Conservation (phyloP, 495 filamentous ascomycete genomes). For the Pseudoneurospora amorphoporcata region DNA sequence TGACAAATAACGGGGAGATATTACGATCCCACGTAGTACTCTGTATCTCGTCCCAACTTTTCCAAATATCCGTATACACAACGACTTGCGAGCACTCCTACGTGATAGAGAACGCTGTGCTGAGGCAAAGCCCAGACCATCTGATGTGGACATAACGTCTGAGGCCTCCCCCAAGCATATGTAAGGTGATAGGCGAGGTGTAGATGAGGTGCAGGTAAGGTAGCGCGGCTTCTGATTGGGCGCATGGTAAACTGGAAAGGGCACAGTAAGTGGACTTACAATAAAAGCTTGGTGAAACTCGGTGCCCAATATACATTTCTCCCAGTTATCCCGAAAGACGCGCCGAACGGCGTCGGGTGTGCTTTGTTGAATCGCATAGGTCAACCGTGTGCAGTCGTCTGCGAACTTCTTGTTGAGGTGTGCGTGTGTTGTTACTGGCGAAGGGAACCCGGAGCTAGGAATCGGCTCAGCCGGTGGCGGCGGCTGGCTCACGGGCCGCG, state of each 20-base stretch:
- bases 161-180: neutral
- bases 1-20: neutral
- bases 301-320: constrained; percentile 38
- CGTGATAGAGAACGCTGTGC: neutral
- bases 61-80: neutral
- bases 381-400: constrained; percentile 33
- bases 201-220: neutral
- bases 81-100: neutral
- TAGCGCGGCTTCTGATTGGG: neutral
- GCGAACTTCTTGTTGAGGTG: constrained; percentile 26
- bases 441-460: constrained; percentile 24
- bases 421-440: constrained; percentile 28
- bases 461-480: constrained; percentile 1
- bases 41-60: neutral
- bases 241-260: neutral
- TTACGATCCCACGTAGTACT: neutral
- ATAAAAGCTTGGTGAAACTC: constrained; percentile 42
- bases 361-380: constrained; percentile 31
- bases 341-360: constrained; percentile 34
- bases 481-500: constrained; percentile 12
- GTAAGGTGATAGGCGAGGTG: neutral
- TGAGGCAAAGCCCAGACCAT: neutral
- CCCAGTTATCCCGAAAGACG: constrained; percentile 37
- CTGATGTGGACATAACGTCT: neutral
- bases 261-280: constrained; percentile 24